phyloP scores from a whole-genome alignment of 495 filamentous ascomycete species.

The Aspergillus wentii region DNA sequence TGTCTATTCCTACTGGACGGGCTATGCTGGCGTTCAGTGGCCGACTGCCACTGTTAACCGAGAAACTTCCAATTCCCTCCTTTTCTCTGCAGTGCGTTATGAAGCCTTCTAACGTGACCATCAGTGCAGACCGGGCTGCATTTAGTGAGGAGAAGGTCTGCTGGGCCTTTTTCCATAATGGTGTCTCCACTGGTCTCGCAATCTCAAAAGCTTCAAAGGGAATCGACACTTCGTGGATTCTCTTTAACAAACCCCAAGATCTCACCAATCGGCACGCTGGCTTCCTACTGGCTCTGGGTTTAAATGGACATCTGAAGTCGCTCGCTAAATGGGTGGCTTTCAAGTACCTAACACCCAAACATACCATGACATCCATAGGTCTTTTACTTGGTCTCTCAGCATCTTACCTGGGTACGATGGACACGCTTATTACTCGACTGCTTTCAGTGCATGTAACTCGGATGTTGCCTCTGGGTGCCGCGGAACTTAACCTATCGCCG shows the following conservation, averaged over 20 bases:
- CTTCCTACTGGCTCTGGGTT: constrained; percentile 84
- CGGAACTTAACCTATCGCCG: constrained; percentile 88
- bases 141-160: constrained; percentile 93
- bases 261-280: constrained; percentile 91
- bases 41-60: constrained; percentile 78
- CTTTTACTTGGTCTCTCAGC: constrained; percentile 87
- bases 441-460: constrained; percentile 96
- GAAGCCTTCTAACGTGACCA: constrained; percentile 83
- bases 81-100: constrained; percentile 87
- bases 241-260: constrained; percentile 94
- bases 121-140: constrained; percentile 74
- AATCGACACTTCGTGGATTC: constrained; percentile 97
- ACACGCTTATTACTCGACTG: constrained; percentile 86
- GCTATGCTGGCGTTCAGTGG: constrained; percentile 81
- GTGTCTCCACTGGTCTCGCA: constrained; percentile 82
- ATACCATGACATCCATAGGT: constrained; percentile 97
- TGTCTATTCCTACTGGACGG: constrained; percentile 80
- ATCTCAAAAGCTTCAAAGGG: constrained; percentile 87
- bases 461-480: constrained; percentile 85
- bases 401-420: constrained; percentile 94
- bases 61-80: constrained; percentile 78
- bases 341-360: constrained; percentile 96
- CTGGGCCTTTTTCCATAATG: constrained; percentile 98
- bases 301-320: constrained; percentile 89
- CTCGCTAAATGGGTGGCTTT: constrained; percentile 98